Base-by-base conservation (phyloP, 2,329 filamentous ascomycete genomes). In the Karstenula rhodostoma region DNA sequence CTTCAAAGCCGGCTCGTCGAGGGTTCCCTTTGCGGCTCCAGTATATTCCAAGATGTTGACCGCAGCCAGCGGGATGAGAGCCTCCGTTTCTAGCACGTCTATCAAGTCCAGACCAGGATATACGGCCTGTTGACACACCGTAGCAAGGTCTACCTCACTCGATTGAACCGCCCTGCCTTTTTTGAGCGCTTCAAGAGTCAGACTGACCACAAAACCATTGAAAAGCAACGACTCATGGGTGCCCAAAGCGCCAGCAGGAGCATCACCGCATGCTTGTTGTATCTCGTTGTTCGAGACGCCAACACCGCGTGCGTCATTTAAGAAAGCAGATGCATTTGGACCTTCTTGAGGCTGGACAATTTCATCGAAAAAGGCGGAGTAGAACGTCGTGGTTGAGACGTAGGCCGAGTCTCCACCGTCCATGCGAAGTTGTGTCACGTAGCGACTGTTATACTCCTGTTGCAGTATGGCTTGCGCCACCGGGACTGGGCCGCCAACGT, bases 371-470 rank as follows among this genome's bases (percentile, higher is more conserved):
- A 79, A 71, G 13, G 76, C 73, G 0, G 81, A 83, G 73, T 84
- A 86, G 48, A 87, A 75, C 0, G 78, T 84, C 0, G 85, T 87
- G 0, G 84, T 87, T 0, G 84, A 83, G 0, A 87, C 83, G 62
- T 85, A 86, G 4, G 83, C 83, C 0, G 80, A 82, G 55, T 83
- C 82, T 0, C 85, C 84, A 25, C 78, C 80, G 47, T 80, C 73
- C 9, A 62, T 62, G 13, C 83, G 77, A 3, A 86, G 69, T 0
- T 74, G 76, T 4, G 59, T 65, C 60, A 86, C 75, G 69, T 80
- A 84, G 3, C 78, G 74, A 29, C 77, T 79, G 42, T 78, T 77
- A 58, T 81, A 81, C 51, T 79, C 63, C 63, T 86, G 84, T 71
- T 87, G 83, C 6, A 82, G 69, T 27, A 85, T 67, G 6, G 78